phyloP scores from a whole-genome alignment of 2,329 filamentous ascomycete genomes.

The Fusarium humuli region DNA sequence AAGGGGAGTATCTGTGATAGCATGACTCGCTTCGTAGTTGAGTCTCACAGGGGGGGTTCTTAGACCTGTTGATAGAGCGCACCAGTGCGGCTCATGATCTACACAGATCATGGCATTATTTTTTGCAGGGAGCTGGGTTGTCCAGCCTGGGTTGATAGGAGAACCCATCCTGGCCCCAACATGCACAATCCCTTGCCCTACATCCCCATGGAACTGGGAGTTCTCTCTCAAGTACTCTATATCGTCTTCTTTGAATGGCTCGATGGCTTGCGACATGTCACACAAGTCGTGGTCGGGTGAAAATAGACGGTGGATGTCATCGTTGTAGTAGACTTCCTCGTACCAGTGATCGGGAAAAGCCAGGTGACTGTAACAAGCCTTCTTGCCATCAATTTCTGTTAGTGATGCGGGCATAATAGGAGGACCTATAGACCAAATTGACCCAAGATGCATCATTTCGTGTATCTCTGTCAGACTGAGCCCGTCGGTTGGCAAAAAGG shows the following conservation, averaged over 20 bases:
- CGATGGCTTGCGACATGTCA: background rate
- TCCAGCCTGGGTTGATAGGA: background rate
- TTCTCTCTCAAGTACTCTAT: background rate
- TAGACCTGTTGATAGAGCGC: rapidly evolving
- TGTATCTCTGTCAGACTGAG: background rate
- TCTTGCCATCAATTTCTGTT: rapidly evolving
- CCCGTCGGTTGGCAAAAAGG: background rate
- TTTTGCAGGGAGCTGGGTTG: background rate
- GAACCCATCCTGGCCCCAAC: background rate
- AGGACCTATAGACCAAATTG: background rate
- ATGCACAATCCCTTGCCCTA: background rate
- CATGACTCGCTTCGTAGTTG: too few relatives aligned
- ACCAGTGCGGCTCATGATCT: background rate
- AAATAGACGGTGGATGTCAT: background rate
- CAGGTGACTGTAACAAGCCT: background rate
- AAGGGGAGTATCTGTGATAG: background rate
- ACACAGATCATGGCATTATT: rapidly evolving
- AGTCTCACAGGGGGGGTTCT: too few relatives aligned
- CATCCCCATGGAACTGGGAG: rapidly evolving
- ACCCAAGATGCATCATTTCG: background rate
- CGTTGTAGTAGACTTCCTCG: background rate
- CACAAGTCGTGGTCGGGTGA: background rate
- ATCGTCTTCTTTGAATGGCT: rapidly evolving
- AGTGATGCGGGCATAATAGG: rapidly evolving
- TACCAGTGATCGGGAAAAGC: background rate